A percentile compares a stretch with the other conserved stretches of the same genome.
phyloP scores from a whole-genome alignment of 495 filamentous ascomycete genomes.

The Penicillium lividum region DNA sequence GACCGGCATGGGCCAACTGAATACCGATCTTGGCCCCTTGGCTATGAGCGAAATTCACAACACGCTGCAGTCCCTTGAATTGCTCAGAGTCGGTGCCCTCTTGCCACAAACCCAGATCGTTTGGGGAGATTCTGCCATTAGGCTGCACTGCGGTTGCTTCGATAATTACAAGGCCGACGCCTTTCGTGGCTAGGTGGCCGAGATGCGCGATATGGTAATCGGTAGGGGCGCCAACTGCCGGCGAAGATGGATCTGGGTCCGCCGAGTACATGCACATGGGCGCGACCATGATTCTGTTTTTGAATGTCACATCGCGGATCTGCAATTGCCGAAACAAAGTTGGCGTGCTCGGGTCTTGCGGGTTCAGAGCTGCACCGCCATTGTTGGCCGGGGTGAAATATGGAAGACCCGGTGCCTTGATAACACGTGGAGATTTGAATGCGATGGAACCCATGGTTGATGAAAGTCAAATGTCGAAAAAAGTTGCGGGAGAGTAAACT shows the following conservation, averaged over 20 bases:
- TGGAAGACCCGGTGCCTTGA: conserved; percentile 31
- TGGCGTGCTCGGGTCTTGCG: conserved; percentile 47
- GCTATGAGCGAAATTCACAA: conserved; percentile 59
- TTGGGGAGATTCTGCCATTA: conserved; percentile 70
- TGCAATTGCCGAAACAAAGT: conserved; percentile 65
- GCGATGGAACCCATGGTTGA: conserved; percentile 22
- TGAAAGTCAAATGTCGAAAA: not conserved
- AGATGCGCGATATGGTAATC: conserved; percentile 70
- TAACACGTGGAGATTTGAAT: conserved; percentile 19
- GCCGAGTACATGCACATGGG: conserved; percentile 69
- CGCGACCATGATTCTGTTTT: conserved; percentile 67
- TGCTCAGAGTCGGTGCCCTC: conserved; percentile 52
- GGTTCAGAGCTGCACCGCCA: conserved; percentile 51
- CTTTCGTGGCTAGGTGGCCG: conserved; percentile 62
- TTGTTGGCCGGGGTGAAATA: conserved; percentile 63
- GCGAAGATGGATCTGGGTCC: conserved; percentile 38
- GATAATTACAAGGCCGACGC: conserved; percentile 63
- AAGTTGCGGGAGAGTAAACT: not conserved
- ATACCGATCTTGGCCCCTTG: conserved; percentile 70
- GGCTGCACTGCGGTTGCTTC: conserved; percentile 68
- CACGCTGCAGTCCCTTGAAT: conserved; percentile 60
- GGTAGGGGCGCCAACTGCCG: conserved; percentile 61
- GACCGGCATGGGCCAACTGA: conserved; percentile 73
- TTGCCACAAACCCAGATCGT: conserved; percentile 70
- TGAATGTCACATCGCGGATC: conserved; percentile 66